Conservation (phyloP, 139 green algal species). For the Micractinium conductrix region DNA sequence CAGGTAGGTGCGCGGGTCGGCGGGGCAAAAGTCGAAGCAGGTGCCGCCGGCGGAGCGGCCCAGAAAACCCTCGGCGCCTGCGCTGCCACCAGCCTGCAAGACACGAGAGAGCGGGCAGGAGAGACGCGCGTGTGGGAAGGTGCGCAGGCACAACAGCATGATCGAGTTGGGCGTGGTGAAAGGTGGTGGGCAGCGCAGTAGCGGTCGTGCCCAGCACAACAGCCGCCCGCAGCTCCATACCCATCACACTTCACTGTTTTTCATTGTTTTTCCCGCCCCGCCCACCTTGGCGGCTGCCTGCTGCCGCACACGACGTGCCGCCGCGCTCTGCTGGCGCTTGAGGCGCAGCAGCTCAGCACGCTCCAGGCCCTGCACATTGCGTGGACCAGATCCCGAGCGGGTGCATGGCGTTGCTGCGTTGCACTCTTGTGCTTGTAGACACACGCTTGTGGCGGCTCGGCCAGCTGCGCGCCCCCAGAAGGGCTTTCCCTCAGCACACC, state of each 20-base stretch:
- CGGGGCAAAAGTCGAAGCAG: slow-evolving; percentile 81
- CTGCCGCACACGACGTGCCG: slow-evolving; percentile 12
- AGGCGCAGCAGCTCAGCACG: slow-evolving; percentile 84
- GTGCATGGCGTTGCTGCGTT: too few species aligned
- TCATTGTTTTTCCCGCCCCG: too few species aligned
- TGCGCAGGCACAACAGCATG: background rate
- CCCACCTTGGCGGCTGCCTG: background rate
- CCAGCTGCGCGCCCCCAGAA: too few species aligned
- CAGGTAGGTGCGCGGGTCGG: slow-evolving; percentile 77
- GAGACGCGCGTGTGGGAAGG: too few species aligned
- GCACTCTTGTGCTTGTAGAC: too few species aligned
- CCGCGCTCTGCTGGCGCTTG: slow-evolving; percentile 59
- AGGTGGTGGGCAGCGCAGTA: background rate
- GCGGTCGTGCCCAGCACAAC: background rate
- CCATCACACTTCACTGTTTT: too few species aligned
- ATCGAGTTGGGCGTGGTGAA: background rate
- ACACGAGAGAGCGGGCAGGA: background rate
- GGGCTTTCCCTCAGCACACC: too few species aligned
- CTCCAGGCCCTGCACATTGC: slow-evolving; percentile 85
- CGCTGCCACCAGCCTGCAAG: slow-evolving; percentile 7
- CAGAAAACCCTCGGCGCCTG: slow-evolving; percentile 79
- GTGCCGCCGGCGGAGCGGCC: slow-evolving; percentile 76
- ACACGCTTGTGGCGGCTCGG: too few species aligned
- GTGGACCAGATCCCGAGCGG: too few species aligned
- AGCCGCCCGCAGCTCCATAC: too few species aligned